A percentile compares a stretch with the other conserved stretches of the same genome.
These are phyloP conservation scores for Diaporthe destruens DNA, from an alignment of 2,329 filamentous ascomycete species.

Conservation along the genomic window DNA sequence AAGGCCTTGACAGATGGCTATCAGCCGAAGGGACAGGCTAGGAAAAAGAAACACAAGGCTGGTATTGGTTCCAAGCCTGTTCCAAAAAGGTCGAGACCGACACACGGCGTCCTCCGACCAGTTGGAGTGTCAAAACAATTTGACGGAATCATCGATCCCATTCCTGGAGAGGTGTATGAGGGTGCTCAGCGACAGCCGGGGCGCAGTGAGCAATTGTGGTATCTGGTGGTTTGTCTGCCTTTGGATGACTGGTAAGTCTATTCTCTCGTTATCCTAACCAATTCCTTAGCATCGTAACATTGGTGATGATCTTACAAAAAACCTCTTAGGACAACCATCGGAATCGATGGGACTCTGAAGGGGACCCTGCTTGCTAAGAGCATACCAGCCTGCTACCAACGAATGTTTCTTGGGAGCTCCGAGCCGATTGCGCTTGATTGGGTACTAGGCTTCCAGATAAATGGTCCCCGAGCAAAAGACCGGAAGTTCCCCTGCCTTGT, in stretches of 20 bases:
- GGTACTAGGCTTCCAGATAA: neutral
- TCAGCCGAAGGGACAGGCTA: neutral
- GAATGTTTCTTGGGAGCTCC: neutral
- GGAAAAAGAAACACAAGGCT: neutral
- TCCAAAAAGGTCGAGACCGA: neutral
- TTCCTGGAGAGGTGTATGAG: slow-evolving; percentile 16
- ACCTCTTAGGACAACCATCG: neutral
- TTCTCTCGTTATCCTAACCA: no score
- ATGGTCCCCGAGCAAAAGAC: neutral
- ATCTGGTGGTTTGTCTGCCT: slow-evolving; percentile 5
- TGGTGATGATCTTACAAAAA: neutral
- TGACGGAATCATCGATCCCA: slow-evolving; percentile 1
- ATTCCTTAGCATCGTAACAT: no score
- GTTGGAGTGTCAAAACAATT: neutral
- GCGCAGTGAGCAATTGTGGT: neutral
- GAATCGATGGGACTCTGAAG: neutral
- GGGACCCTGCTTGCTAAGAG: neutral
- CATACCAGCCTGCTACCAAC: slow-evolving; percentile 13
- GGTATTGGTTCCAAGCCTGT: neutral
- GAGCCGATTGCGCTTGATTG: neutral
- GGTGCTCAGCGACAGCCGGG: neutral
- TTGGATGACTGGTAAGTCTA: neutral
- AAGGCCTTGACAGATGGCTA: neutral
- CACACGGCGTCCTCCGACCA: neutral
- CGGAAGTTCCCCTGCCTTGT: slow-evolving; percentile 21